Percentiles rank a stretch among this genome's conserved stretches.
phyloP scores from a whole-genome alignment of 2,329 filamentous ascomycete genomes.

The Didymellaceae sp. region DNA sequence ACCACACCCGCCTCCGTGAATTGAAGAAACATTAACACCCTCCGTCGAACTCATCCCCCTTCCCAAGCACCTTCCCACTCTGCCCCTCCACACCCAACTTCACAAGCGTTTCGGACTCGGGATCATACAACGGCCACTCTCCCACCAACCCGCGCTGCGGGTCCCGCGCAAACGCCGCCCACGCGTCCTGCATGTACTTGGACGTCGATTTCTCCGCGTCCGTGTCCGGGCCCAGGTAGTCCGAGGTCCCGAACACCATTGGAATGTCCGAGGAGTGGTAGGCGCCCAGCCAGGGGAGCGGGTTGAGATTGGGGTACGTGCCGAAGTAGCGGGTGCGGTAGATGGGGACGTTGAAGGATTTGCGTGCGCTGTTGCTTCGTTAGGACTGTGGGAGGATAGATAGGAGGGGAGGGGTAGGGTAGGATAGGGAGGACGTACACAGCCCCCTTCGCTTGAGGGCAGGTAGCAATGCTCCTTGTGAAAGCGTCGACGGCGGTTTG shows the following conservation, averaged over 20 bases:
- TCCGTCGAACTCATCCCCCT: constrained; percentile 30
- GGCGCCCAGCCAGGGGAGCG: constrained; percentile 27
- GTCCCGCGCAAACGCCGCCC: constrained; percentile 41
- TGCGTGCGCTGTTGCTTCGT: constrained; percentile 26
- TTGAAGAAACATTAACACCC: constrained; percentile 16
- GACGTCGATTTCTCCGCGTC: constrained; percentile 35
- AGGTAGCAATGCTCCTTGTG: constrained; percentile 24
- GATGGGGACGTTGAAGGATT: constrained; percentile 20
- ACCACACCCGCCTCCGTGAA: too few species aligned
- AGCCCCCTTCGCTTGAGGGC: constrained; percentile 22
- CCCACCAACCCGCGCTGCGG: constrained; percentile 27
- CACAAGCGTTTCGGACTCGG: constrained; percentile 21
- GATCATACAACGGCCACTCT: constrained; percentile 25
- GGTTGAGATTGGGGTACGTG: constrained; percentile 28
- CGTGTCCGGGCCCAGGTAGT: constrained; percentile 24
- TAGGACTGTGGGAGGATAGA: too few species aligned
- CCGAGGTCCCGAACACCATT: constrained; percentile 34
- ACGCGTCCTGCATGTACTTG: constrained; percentile 40
- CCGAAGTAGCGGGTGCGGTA: constrained; percentile 31
- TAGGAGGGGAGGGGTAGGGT: background rate
- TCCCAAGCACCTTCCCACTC: constrained; percentile 42
- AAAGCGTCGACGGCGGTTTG: constrained; percentile 30
- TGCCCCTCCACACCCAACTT: constrained; percentile 29
- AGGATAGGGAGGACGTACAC: constrained; percentile 10
- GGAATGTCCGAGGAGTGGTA: constrained; percentile 35